Percentiles rank a stretch among this genome's conserved stretches.
These are phyloP conservation scores for Phoma sp. DNA, from an alignment of 2,329 filamentous ascomycete species.

Conservation along the genomic window DNA sequence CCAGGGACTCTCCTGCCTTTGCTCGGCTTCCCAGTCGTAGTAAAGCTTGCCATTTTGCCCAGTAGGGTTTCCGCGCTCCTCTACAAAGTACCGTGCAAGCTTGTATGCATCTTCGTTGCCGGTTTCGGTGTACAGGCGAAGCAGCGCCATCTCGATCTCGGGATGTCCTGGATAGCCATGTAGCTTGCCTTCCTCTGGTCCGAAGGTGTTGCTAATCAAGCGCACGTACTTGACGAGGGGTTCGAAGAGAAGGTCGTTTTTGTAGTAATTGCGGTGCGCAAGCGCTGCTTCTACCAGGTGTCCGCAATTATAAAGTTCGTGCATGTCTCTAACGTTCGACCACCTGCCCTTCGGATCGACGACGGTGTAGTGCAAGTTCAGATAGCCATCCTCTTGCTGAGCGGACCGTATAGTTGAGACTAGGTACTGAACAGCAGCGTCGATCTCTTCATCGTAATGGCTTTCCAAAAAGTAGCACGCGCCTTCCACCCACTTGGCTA, in stretches of 20 bases:
- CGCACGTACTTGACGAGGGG: slow-evolving; percentile 63
- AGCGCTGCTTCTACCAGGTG: slow-evolving; percentile 61
- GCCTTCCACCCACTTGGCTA: slow-evolving; percentile 68
- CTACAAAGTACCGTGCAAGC: slow-evolving; percentile 63
- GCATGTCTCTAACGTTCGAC: slow-evolving; percentile 66
- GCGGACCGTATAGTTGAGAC: slow-evolving; percentile 64
- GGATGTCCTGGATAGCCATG: slow-evolving; percentile 68
- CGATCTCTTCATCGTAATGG: slow-evolving; percentile 54
- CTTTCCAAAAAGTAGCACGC: slow-evolving; percentile 63
- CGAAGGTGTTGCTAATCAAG: slow-evolving; percentile 60
- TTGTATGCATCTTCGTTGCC: slow-evolving; percentile 48
- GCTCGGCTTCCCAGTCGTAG: slow-evolving; percentile 61
- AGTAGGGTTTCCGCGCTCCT: slow-evolving; percentile 62
- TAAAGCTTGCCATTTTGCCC: slow-evolving; percentile 60
- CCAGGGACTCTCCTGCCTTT: slow-evolving; percentile 58
- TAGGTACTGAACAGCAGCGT: slow-evolving; percentile 61
- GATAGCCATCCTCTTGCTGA: slow-evolving; percentile 66
- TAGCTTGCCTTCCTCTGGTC: slow-evolving; percentile 56
- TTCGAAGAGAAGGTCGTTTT: slow-evolving; percentile 59
- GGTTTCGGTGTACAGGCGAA: slow-evolving; percentile 55
- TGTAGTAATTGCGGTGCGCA: slow-evolving; percentile 53
- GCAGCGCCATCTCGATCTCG: slow-evolving; percentile 59
- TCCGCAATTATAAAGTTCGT: slow-evolving; percentile 67
- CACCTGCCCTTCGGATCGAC: slow-evolving; percentile 63
- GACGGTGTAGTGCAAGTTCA: slow-evolving; percentile 69